Evolutionary conservation across 2,329 filamentous ascomycete genomes (phyloP).

Genomic region (Ceratocystis destructans): DNA sequence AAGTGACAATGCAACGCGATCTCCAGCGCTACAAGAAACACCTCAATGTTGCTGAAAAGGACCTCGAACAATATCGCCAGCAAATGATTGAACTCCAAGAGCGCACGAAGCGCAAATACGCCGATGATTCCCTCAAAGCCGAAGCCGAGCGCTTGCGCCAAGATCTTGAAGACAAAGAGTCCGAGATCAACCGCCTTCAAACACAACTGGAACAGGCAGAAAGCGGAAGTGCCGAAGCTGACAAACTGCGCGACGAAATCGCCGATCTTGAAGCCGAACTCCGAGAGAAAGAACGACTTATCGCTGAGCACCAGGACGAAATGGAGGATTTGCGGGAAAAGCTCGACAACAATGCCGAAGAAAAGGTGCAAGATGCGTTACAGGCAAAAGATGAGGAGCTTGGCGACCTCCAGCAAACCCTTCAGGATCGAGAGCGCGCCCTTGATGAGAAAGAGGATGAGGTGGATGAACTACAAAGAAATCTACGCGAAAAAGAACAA

Average conservation of each 20-base stretch:
- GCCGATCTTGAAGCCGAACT: slow-evolving; percentile 63
- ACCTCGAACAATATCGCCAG: slow-evolving; percentile 69
- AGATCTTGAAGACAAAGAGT: slow-evolving; percentile 43
- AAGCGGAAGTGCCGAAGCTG: slow-evolving; percentile 12
- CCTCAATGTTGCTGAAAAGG: slow-evolving; percentile 66
- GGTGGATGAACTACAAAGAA: slow-evolving; percentile 29
- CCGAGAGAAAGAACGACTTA: slow-evolving; percentile 57
- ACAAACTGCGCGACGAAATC: slow-evolving; percentile 56
- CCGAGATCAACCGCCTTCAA: slow-evolving; percentile 47
- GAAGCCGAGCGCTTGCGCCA: slow-evolving; percentile 46
- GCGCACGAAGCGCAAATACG: slow-evolving; percentile 61
- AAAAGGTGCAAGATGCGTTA: slow-evolving; percentile 41
- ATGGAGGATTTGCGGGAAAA: slow-evolving; percentile 51
- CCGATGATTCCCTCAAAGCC: slow-evolving; percentile 52
- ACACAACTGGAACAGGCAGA: slow-evolving; percentile 40
- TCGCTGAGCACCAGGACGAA: slow-evolving; percentile 64
- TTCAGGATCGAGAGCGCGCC: slow-evolving; percentile 10
- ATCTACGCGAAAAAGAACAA: slow-evolving; percentile 11
- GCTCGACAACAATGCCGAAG: slow-evolving; percentile 30
- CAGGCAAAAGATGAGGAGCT: slow-evolving; percentile 40
- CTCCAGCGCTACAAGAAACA: slow-evolving; percentile 76
- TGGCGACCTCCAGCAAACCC: slow-evolving; percentile 18
- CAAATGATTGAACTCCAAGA: slow-evolving; percentile 75
- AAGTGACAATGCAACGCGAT: slow-evolving; percentile 78
- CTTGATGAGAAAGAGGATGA: slow-evolving; percentile 15